Percentiles rank a stretch among this genome's conserved stretches.
Conservation (phyloP, 306 rosid genomes). For the cucumber (Cucumis sativus) region DNA sequence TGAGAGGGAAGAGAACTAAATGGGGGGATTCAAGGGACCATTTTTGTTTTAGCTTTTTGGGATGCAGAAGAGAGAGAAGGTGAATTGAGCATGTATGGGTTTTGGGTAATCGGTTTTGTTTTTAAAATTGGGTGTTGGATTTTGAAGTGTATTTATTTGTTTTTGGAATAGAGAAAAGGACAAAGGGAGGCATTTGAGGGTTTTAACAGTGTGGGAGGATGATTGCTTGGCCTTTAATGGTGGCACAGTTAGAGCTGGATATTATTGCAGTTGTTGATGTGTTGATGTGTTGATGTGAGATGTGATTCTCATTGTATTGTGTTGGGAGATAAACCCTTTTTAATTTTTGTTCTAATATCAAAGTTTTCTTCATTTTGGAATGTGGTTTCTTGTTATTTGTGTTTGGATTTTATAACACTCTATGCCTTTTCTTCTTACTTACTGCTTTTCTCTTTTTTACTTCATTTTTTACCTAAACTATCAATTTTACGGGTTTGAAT, state of each 20-base stretch:
- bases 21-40: conserved; percentile 23
- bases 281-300: neutral
- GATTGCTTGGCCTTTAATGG: conserved; percentile 1
- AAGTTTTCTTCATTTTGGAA: no score
- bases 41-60: neutral
- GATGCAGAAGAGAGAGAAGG: conserved; percentile 28
- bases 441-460: no score
- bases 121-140: conserved; percentile 4
- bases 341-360: no score
- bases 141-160: conserved; percentile 6
- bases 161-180: neutral
- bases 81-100: conserved; percentile 35
- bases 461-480: no score
- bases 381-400: no score
- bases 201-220: neutral
- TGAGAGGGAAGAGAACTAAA: neutral
- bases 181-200: neutral
- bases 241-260: neutral
- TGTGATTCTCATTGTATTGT: neutral
- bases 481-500: no score
- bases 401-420: no score
- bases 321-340: no score
- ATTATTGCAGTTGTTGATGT: neutral
- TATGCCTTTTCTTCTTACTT: no score
- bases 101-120: conserved; percentile 3